phyloP scores from a whole-genome alignment of 306 rosid genomes.

The Quercus variabilis region DNA sequence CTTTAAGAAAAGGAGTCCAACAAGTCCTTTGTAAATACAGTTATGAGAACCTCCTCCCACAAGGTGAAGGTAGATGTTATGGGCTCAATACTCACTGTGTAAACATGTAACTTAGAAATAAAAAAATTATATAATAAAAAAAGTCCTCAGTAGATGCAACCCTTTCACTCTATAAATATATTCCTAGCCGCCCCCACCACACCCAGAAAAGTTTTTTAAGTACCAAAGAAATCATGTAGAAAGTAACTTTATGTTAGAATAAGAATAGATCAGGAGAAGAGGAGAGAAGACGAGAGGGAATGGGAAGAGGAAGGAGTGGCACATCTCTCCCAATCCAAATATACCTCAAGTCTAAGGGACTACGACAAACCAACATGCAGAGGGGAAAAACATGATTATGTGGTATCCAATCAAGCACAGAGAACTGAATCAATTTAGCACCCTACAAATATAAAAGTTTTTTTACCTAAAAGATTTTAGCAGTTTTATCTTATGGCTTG shows the following conservation, averaged over 20 bases:
- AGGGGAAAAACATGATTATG: no score
- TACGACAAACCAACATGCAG: no score
- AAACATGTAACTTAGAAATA: neutral
- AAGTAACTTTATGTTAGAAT: no score
- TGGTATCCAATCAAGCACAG: no score
- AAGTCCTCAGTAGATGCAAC: no score
- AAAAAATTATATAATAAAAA: neutral
- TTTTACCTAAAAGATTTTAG: neutral
- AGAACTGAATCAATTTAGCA: neutral
- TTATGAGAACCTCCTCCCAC: neutral
- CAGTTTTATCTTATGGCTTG: neutral
- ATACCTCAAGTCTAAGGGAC: no score
- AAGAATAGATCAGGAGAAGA: no score
- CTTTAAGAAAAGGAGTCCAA: neutral
- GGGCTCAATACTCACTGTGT: neutral
- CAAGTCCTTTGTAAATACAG: neutral
- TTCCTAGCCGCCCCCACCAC: neutral
- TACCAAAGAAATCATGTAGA: no score
- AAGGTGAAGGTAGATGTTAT: neutral
- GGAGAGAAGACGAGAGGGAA: no score
- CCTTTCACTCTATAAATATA: neutral
- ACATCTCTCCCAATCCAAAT: no score
- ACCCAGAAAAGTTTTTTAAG: neutral
- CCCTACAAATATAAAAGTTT: neutral
- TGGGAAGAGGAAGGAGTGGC: no score